These are phyloP conservation scores for Salvia miltiorrhiza DNA, from an alignment of 257 asterid genomes.

Conservation along the genomic window DNA sequence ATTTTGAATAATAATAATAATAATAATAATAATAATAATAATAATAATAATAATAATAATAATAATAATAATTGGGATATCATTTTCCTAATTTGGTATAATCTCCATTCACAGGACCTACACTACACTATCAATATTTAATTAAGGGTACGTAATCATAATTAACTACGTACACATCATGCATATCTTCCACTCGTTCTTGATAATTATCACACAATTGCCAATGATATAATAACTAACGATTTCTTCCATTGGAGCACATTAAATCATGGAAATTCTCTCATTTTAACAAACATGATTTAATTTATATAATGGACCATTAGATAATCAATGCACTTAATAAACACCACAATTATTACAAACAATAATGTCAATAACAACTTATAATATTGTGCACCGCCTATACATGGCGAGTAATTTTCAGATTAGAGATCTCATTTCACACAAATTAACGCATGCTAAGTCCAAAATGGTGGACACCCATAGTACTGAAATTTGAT, in stretches of 20 bases:
- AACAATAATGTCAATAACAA: background rate
- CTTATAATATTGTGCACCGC: background rate
- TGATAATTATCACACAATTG: background rate
- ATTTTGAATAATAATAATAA: too few species aligned
- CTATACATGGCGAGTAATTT: too few species aligned
- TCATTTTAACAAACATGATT: background rate
- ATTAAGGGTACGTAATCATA: background rate
- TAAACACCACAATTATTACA: too few species aligned
- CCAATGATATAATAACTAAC: background rate
- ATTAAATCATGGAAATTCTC: background rate
- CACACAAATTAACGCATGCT: background rate
- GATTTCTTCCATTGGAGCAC: too few species aligned
- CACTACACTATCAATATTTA: background rate
- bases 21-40: too few species aligned
- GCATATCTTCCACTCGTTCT: background rate
- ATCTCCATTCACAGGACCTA: background rate
- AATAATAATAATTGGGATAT: too few species aligned
- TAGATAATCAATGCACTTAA: too few species aligned
- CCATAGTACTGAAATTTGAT: background rate
- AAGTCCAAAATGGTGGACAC: background rate
- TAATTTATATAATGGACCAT: too few species aligned
- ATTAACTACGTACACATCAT: background rate
- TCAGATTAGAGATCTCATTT: too few species aligned
- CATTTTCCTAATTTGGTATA: background rate
- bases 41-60: background rate